Base-by-base conservation (phyloP, 345 rosid genomes). In the Psidium friedrichsthalianum region DNA sequence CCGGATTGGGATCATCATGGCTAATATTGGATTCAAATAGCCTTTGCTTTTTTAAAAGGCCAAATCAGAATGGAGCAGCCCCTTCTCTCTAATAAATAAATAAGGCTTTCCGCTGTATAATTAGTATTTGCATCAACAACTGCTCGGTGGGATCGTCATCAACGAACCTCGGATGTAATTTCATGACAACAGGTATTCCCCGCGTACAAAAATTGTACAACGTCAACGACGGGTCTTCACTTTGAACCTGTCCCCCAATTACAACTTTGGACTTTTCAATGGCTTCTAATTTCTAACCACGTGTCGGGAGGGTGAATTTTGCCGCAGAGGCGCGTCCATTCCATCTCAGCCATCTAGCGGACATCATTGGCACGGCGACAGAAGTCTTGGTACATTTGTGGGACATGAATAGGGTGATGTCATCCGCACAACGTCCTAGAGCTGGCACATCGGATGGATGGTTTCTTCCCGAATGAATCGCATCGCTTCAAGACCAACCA, bases 1-100 rank as follows among this genome's bases (percentile, higher is more conserved):
- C 93, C 93, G 27, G 84, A 87, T 83, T 93, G 94, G 93, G 29
- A 87, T 90, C 56, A 83, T 91, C 51, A 93, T 93, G 92, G 93
- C 92, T 74, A 91, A 90, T 82, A 78, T 90, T 64, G 90, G 55
- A 85, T 90, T 85, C 95, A 91, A 76, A 93, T 93, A 82, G 88
- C 91, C n/a, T n/a, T n/a, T n/a, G n/a, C 36, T 36, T 36, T 36
- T 36, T 36, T 36, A 36, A 36, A 36, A 36, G 3, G 3, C 2
- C 2, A 36, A 36, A 42, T 42, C 44, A 42, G 44, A 42, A 42
- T 42, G 5, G 44, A 42, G 44, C 44, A 42, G 44, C 44, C 49
- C 49, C 49, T 47, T 47, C 49, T 47, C 49, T 47, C 49, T 47
- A 47, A 47, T 1, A 47, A 47, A 47, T 4, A 47, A 47, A 47